Conservation (phyloP, 139 green algal species). For the Chlorella sorokiniana region DNA sequence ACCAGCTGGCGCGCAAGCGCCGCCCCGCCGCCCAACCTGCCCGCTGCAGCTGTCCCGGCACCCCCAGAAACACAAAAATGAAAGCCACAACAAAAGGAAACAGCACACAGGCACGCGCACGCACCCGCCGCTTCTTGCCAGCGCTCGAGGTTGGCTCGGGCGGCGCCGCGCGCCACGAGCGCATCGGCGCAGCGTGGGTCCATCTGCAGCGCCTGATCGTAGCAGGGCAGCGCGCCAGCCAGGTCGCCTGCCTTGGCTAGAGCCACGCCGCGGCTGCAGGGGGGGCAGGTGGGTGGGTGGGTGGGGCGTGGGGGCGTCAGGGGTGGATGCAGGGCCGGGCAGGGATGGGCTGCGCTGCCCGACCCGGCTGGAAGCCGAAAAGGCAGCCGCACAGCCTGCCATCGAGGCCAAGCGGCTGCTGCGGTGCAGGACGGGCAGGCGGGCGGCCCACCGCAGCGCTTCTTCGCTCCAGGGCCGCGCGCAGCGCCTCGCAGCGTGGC, state of each 20-base stretch:
- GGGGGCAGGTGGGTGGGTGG: too few relatives aligned
- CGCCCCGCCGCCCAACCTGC: too few relatives aligned
- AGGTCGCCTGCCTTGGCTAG: slow-evolving; percentile 17
- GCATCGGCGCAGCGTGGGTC: slow-evolving; percentile 38
- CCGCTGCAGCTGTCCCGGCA: too few relatives aligned
- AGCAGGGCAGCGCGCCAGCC: slow-evolving; percentile 17
- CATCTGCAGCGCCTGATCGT: slow-evolving; percentile 42
- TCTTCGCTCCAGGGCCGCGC: slow-evolving; percentile 31
- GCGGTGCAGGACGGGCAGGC: neutral
- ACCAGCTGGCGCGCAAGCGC: too few relatives aligned
- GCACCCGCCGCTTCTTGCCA: slow-evolving; percentile 22
- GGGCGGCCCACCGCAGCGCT: slow-evolving; percentile 4
- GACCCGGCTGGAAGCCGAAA: too few relatives aligned
- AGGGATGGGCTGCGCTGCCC: too few relatives aligned
- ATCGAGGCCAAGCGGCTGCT: neutral
- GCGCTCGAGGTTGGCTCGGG: slow-evolving; percentile 29
- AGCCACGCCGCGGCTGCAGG: slow-evolving; percentile 21
- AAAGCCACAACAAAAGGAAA: neutral
- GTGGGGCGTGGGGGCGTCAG: neutral
- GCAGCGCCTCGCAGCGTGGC: slow-evolving; percentile 3
- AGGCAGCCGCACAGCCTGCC: too few relatives aligned
- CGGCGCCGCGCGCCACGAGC: slow-evolving; percentile 35
- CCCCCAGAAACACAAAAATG: too few relatives aligned
- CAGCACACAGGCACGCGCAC: neutral
- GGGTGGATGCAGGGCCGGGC: neutral